Evolutionary conservation across 1,284 basidiomycete species (phyloP).

Genomic region (Moniliophthora roreri): DNA sequence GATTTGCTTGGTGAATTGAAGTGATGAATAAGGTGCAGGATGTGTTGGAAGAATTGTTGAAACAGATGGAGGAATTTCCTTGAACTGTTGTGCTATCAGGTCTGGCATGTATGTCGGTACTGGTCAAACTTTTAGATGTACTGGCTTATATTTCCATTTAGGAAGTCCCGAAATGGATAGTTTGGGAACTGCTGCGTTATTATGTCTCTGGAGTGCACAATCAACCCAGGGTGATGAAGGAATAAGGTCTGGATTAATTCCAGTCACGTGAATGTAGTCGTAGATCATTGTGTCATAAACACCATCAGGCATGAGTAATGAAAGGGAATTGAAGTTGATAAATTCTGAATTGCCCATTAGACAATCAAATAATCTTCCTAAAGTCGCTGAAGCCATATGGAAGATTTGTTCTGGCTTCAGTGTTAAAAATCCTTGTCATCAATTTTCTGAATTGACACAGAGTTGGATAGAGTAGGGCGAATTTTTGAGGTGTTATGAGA

Average conservation of each 20-base stretch:
- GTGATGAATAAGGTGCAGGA: too few relatives aligned
- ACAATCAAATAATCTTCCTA: slow-evolving; percentile 18
- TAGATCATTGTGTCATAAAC: slow-evolving; percentile 18
- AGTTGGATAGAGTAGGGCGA: background rate
- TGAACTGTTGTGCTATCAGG: slow-evolving; percentile 20
- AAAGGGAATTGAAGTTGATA: slow-evolving; percentile 15
- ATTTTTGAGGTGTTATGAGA: slow-evolving; percentile 2
- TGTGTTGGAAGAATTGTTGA: too few relatives aligned
- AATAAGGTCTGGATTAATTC: background rate
- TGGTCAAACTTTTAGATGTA: slow-evolving; percentile 27
- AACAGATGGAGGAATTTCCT: slow-evolving; percentile 13
- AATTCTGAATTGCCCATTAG: slow-evolving; percentile 17
- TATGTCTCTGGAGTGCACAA: slow-evolving; percentile 3
- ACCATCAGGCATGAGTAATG: slow-evolving; percentile 13
- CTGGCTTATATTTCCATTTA: slow-evolving; percentile 26
- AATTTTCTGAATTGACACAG: slow-evolving; percentile 10
- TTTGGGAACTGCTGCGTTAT: too few relatives aligned
- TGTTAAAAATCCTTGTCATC: slow-evolving; percentile 17
- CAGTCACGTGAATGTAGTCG: background rate
- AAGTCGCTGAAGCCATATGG: slow-evolving; percentile 13
- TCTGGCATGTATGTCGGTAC: slow-evolving; percentile 31
- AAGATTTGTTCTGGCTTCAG: slow-evolving; percentile 13
- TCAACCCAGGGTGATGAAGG: background rate
- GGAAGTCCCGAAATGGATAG: too few relatives aligned
- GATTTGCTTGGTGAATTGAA: too few relatives aligned